A percentile compares a stretch with the other conserved stretches of the same genome.
Conservation (phyloP, 202 grass and related monocot genomes). For the Panicum virgatum region DNA sequence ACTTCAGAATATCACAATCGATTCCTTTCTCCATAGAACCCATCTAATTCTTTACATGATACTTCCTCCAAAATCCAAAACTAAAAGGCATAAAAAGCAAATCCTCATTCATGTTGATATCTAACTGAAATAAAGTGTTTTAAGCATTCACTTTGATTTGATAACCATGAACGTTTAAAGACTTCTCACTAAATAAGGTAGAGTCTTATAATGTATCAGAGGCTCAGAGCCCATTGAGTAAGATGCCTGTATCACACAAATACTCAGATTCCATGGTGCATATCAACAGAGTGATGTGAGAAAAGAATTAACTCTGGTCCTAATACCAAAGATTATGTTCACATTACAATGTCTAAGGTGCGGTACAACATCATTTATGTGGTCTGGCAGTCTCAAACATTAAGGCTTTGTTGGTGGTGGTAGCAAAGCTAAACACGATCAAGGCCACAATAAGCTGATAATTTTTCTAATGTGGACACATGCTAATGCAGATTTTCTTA, state of each 20-base stretch:
- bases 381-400: not conserved
- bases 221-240: not conserved
- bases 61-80: conserved; percentile 18
- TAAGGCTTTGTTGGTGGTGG: not conserved
- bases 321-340: conserved; percentile 1
- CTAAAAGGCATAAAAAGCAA: not conserved
- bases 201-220: conserved; percentile 4
- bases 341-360: not conserved
- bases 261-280: not conserved
- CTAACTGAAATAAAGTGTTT: conserved; percentile 21
- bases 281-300: not conserved
- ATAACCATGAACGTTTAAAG: not conserved
- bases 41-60: conserved; percentile 8
- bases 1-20: not conserved
- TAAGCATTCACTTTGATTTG: conserved; percentile 2
- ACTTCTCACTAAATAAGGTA: not conserved
- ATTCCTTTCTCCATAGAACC: conserved; percentile 8
- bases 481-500: not conserved
- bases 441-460: not conserved
- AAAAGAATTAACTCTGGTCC: not conserved
- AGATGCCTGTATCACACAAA: not conserved
- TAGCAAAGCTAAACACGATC: not conserved
- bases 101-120: not conserved
- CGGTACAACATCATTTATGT: conserved; percentile 2
- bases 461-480: conserved; percentile 1